phyloP scores from a whole-genome alignment of 495 filamentous ascomycete genomes.

The Cairneyella variabilis region DNA sequence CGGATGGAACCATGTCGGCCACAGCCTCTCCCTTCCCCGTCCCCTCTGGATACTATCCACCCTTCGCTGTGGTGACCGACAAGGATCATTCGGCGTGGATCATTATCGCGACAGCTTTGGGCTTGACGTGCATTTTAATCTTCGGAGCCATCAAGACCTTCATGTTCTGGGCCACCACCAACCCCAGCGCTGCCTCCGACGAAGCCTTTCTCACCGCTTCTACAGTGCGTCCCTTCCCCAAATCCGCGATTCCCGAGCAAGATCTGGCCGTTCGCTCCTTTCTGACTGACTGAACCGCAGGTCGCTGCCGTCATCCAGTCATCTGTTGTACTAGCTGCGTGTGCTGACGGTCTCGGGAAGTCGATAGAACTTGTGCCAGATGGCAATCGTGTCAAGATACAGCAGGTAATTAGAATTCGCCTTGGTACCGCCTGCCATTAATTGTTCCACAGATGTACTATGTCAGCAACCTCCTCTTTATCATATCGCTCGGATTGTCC shows the following conservation, averaged over 20 bases:
- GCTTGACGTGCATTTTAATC: neutral
- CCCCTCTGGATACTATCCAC: neutral
- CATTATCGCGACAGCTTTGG: neutral
- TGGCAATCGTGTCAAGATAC: neutral
- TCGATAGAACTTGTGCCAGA: neutral
- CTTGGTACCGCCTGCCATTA: neutral
- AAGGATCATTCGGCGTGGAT: neutral
- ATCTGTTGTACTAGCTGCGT: neutral
- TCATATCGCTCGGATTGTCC: neutral
- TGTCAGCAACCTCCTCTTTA: neutral
- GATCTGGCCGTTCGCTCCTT: neutral
- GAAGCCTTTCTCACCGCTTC: neutral
- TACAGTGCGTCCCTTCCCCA: neutral
- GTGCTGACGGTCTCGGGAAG: neutral
- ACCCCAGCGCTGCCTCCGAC: neutral
- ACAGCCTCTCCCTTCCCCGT: neutral
- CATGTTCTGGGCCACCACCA: neutral
- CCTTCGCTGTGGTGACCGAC: neutral
- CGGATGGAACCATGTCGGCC: neutral
- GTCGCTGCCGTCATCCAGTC: neutral
- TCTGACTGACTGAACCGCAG: neutral
- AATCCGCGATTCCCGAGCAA: too few species aligned
- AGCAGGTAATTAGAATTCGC: neutral
- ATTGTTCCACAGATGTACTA: neutral
- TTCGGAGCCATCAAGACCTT: neutral